Base-by-base conservation (phyloP, 1,284 basidiomycete genomes). In the Psilocybe mexicana region DNA sequence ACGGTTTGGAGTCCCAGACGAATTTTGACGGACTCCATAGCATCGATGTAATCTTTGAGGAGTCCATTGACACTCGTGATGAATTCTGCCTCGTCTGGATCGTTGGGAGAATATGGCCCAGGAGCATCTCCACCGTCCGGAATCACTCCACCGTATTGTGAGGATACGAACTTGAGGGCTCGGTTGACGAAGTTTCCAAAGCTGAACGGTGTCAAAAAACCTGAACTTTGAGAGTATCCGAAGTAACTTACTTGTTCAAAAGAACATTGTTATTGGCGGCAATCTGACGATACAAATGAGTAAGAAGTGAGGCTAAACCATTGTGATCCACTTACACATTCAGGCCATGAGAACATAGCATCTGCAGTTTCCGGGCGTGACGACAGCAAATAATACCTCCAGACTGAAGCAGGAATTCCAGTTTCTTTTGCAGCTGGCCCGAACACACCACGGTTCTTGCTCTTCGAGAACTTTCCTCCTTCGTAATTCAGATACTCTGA, bases 131-230 rank as follows among this genome's bases (percentile, higher is more conserved):
- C 82, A 52, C 86, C 82, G 52, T 94, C 92, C 10, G 96, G 95
- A 25, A 98, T 79, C 48, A 89, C 73, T 44, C 90, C 79, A 60
- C 88, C 83, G 73, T 92, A 97, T 72, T 96, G 94, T 36, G 93
- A 92, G 11, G 89, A 85, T 52, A 94, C 84, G 69, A 99, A 99
- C 73, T 97, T 98, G 70, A 98, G 79, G 12, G 86, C 83, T 47
- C 96, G 92, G 74, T 99, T 99, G 65, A 98, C 93, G 73, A 98
- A 99, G 80, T 99, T 99, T 57, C 96, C 96, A 63, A 99, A 90
- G 77, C 90, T 93, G 25, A 18, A n/a, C 35, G 60, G 4, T 14
- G 48, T 60, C 28, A 62, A 58, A 65, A 23, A 66, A 52, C 1
- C 23, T 46, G 23, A 6, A 12, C 25, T 18, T 44, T 42, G 2